A percentile compares a stretch with the other conserved stretches of the same genome.
Evolutionary conservation across 495 filamentous ascomycete genomes (phyloP).

Genomic region (Xylaria cubensis): DNA sequence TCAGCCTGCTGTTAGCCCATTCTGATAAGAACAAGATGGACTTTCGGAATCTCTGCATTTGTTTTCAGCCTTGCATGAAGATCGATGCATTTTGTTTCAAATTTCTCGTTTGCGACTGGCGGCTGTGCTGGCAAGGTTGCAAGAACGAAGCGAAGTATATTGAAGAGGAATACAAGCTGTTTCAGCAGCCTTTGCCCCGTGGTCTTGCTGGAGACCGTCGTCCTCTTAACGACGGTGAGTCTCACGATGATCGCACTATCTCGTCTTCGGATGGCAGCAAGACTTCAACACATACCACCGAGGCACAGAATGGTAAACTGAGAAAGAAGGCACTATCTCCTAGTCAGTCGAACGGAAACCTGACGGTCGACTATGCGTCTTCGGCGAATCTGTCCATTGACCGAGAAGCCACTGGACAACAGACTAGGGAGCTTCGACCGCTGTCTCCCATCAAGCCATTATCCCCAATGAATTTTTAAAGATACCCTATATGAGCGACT

Average conservation of each 20-base stretch:
- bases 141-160: constrained; percentile 85
- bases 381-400: constrained; percentile 54
- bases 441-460: constrained; percentile 77
- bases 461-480: constrained; percentile 68
- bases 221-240: constrained; percentile 32
- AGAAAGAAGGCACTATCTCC: constrained; percentile 47
- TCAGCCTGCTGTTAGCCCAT: constrained; percentile 84
- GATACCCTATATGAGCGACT: constrained; percentile 11
- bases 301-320: constrained; percentile 39
- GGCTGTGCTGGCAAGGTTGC: constrained; percentile 93
- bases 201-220: constrained; percentile 34
- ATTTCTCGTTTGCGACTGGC: constrained; percentile 90
- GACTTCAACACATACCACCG: constrained; percentile 39
- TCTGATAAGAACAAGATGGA: constrained; percentile 94
- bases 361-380: constrained; percentile 44
- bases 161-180: constrained; percentile 71
- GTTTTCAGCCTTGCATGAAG: constrained; percentile 93
- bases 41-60: constrained; percentile 89
- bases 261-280: constrained; percentile 72
- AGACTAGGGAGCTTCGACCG: constrained; percentile 52
- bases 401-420: constrained; percentile 44
- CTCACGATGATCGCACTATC: constrained; percentile 63
- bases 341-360: constrained; percentile 38
- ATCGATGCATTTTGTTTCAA: constrained; percentile 91
- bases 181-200: constrained; percentile 58